These are phyloP conservation scores for Komagataella pastoris DNA, from an alignment of 805 yeast genomes.

Conservation along the genomic window DNA sequence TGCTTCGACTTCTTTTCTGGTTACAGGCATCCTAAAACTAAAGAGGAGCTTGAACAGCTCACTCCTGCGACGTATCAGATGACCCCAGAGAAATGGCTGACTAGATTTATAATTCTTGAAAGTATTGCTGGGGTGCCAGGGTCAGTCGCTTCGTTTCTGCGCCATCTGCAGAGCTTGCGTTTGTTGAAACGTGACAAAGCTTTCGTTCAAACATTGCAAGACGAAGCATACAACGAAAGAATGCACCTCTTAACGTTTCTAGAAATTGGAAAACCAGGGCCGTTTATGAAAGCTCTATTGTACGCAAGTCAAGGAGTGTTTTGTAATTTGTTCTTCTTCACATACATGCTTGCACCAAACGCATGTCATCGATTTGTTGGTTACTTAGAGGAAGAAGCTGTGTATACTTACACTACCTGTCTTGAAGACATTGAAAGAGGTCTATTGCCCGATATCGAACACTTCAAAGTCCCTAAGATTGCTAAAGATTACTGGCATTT, in stretches of 20 bases:
- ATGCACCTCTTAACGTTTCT: constrained; percentile 65
- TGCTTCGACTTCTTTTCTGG: constrained; percentile 55
- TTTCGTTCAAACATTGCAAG: constrained; percentile 61
- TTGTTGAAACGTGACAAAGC: constrained; percentile 54
- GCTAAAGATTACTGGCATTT: constrained; percentile 56
- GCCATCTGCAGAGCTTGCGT: constrained; percentile 55
- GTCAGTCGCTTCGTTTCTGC: constrained; percentile 57
- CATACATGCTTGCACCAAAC: constrained; percentile 44
- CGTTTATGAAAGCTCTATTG: constrained; percentile 39
- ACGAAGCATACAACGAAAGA: constrained; percentile 69
- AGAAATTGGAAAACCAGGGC: constrained; percentile 48
- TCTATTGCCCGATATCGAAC: constrained; percentile 32
- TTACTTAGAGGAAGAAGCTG: constrained; percentile 68
- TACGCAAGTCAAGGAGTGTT: constrained; percentile 61
- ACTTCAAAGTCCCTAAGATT: constrained; percentile 36
- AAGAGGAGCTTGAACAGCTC: constrained; percentile 9
- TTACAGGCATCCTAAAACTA: constrained; percentile 39
- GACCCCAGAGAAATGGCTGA: constrained; percentile 54
- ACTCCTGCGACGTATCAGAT: constrained; percentile 28
- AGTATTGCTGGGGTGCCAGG: constrained; percentile 76
- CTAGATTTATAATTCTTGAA: constrained; percentile 50
- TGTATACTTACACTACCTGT: constrained; percentile 51
- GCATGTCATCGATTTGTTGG: constrained; percentile 70
- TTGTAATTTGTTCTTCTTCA: constrained; percentile 48
- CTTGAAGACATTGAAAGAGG: constrained; percentile 38